phyloP scores from a whole-genome alignment of 1,284 basidiomycete species.

The Coniferiporia weirii region DNA sequence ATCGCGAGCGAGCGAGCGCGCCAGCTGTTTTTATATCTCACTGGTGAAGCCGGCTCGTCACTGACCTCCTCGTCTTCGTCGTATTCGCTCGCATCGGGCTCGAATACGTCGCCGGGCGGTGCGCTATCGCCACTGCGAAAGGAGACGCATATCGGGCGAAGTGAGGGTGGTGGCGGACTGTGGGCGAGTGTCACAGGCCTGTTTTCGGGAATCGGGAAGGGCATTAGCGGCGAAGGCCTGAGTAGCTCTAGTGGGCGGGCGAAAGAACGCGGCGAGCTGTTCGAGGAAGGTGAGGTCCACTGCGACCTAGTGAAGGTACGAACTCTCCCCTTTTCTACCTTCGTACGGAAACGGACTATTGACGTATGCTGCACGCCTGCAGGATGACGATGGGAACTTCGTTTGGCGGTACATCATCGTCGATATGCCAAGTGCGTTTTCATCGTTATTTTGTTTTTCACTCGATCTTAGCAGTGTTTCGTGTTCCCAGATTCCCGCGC shows the following conservation, averaged over 20 bases:
- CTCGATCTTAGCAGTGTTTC: conserved; percentile 11
- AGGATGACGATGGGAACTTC: conserved; percentile 75
- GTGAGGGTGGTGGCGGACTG: conserved; percentile 36
- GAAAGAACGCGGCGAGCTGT: conserved; percentile 24
- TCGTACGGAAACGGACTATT: conserved; percentile 11
- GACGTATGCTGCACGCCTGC: conserved; percentile 18
- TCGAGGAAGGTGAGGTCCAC: conserved; percentile 73
- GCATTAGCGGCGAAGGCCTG: conserved; percentile 32
- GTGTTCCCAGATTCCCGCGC: conserved; percentile 50
- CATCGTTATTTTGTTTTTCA: not conserved
- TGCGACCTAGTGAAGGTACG: conserved; percentile 69
- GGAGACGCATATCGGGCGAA: conserved; percentile 26
- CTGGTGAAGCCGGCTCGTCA: conserved; percentile 41
- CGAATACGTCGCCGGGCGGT: conserved; percentile 17
- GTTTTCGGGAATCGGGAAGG: conserved; percentile 59
- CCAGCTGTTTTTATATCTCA: conserved; percentile 62
- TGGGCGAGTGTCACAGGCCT: conserved; percentile 55
- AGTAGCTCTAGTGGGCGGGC: conserved; percentile 19
- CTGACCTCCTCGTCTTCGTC: conserved; percentile 10
- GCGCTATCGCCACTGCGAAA: conserved; percentile 29
- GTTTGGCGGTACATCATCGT: conserved; percentile 72
- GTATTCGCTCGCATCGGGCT: conserved; percentile 1
- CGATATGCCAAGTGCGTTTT: conserved; percentile 67
- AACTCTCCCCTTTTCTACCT: conserved; percentile 17
- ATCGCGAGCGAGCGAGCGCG: conserved; percentile 42